Base-by-base conservation (phyloP, 2,329 filamentous ascomycete species). In the Xylariomycetidae sp. region DNA sequence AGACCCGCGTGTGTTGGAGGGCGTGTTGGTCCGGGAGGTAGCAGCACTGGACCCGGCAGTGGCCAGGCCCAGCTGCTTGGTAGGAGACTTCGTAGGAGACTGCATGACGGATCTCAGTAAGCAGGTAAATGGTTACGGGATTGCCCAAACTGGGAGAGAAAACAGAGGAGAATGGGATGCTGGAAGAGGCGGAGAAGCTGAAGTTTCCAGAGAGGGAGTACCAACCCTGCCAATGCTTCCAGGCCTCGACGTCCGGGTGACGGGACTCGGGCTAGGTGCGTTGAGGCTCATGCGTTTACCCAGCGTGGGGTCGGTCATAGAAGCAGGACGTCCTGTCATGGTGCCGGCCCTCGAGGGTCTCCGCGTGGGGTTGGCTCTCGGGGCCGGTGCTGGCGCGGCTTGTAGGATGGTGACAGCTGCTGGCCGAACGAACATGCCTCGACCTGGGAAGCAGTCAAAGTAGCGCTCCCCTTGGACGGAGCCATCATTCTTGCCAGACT, bases 401-500 rank as follows among this genome's bases (percentile, higher is more conserved):
- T 69, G 67, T 33, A 82, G 59, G 43, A 79, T 65, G 10, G 70
- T 72, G 31, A 92, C 68, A 37, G 81, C 81, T 34, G 74, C 65
- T 19, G 86, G 80, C 42, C 85, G 76, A 35, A 95, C 75, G 52
- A 98, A 96, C 77, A 98, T 92, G 54, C 79, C 79, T 44, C 69
- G 68, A 25, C 69, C 86, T 76, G 74, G 81, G 60, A 56, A 72
- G 62, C 90, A 96, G 31, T 89, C 78, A 50, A 95, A 96, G 57
- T 96, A 96, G 14, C 86, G 72, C 54, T 86, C 76, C 41, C 87
- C 89, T 58, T 90, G 77, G 29, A 96, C 86, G 35, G 84, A 82
- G 44, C 90, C 90, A 70, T 96, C 87, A 51, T 96, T 96, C 67
- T 96, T 96, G 19, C 92, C 90, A 14, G 74, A 76, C 33, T 80